A percentile compares a stretch with the other conserved stretches of the same genome.
Evolutionary conservation across 306 rosid genomes (phyloP).

Genomic region (Castanea mollissima): DNA sequence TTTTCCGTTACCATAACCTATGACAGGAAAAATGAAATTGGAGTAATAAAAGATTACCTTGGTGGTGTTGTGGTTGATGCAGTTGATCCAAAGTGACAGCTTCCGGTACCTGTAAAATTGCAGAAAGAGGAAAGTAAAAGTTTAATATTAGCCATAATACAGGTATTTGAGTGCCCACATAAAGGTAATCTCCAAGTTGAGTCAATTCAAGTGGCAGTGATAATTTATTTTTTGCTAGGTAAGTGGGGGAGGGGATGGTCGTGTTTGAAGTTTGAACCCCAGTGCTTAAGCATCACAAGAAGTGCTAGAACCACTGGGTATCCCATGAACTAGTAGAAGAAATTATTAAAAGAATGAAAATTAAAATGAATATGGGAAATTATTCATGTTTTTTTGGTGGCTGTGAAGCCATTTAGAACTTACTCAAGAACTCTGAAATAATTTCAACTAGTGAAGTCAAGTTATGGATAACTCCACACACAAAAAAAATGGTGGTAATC

Average conservation of each 20-base stretch:
- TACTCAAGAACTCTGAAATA: background rate
- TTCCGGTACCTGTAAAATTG: conserved; percentile 58
- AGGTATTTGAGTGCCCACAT: background rate
- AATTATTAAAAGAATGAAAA: background rate
- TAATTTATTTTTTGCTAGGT: too few relatives aligned
- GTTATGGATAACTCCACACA: too few relatives aligned
- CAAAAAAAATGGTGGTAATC: background rate
- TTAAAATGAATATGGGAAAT: background rate
- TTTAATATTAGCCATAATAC: conserved; percentile 3
- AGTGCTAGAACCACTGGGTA: too few relatives aligned
- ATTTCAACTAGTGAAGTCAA: background rate
- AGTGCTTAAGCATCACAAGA: too few relatives aligned
- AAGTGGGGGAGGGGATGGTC: too few relatives aligned
- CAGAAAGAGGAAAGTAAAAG: conserved; percentile 14
- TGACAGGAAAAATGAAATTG: conserved; percentile 11
- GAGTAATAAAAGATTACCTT: conserved; percentile 46
- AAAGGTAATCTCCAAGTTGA: too few relatives aligned
- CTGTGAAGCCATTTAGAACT: background rate
- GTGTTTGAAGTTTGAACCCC: too few relatives aligned
- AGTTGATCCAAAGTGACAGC: conserved; percentile 39
- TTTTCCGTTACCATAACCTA: conserved; percentile 6
- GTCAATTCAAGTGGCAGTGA: background rate
- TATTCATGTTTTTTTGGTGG: background rate
- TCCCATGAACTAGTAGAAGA: too few relatives aligned
- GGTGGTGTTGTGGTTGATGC: conserved; percentile 48